phyloP scores from a whole-genome alignment of 2,329 filamentous ascomycete genomes.

The Epichloe scottii region DNA sequence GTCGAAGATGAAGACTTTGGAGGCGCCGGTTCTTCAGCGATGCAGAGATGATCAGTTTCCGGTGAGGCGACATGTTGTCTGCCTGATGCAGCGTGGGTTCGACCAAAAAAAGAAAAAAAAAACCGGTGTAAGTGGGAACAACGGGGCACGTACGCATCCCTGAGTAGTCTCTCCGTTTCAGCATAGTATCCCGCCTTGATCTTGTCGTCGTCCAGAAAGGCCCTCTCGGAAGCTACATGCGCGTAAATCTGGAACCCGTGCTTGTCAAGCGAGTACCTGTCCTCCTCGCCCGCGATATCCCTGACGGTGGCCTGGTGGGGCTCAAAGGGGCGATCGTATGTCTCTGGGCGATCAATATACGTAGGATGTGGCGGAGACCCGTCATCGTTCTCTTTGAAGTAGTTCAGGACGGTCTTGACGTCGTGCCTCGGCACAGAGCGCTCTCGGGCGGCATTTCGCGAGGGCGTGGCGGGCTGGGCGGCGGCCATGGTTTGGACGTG shows the following conservation, averaged over 20 bases:
- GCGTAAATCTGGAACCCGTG: constrained; percentile 25
- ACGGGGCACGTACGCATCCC: constrained; percentile 32
- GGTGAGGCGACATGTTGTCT: too few species aligned
- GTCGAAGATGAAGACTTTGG: constrained; percentile 47
- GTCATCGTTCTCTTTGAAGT: constrained; percentile 27
- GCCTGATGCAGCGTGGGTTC: too few species aligned
- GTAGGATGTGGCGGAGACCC: constrained; percentile 25
- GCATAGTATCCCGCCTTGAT: constrained; percentile 58
- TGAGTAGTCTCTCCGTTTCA: constrained; percentile 55
- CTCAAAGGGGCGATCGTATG: constrained; percentile 18
- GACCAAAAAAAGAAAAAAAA: too few species aligned
- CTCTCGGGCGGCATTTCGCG: neutral
- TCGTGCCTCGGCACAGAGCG: constrained; percentile 11
- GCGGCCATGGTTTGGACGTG: constrained; percentile 11
- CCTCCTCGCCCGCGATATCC: constrained; percentile 24
- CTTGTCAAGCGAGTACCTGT: constrained; percentile 23
- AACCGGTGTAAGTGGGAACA: neutral
- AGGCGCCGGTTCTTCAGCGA: constrained; percentile 37
- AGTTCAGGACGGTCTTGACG: constrained; percentile 25
- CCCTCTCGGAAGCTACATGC: constrained; percentile 20
- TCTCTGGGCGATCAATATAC: constrained; percentile 22
- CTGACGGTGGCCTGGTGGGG: constrained; percentile 18
- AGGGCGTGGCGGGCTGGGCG: neutral
- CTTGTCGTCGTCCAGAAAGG: constrained; percentile 40
- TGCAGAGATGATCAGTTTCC: too few species aligned